phyloP scores from a whole-genome alignment of 2,329 filamentous ascomycete species.

The Xylaria multiplex region DNA sequence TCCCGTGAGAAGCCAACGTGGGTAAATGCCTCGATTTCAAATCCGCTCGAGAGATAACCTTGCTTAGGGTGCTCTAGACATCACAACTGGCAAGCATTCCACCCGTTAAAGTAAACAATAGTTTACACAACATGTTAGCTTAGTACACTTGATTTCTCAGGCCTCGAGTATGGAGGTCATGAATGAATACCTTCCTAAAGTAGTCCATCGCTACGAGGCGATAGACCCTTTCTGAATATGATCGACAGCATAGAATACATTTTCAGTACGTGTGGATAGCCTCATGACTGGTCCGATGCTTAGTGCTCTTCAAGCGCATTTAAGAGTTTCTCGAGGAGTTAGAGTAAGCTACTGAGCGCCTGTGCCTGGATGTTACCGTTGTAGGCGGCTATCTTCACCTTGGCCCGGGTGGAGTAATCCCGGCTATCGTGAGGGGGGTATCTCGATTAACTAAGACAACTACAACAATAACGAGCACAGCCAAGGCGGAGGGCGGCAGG shows the following conservation, averaged over 20 bases:
- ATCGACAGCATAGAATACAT: background rate
- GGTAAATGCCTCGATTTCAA: conserved; percentile 29
- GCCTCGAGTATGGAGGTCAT: background rate
- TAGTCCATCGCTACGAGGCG: background rate
- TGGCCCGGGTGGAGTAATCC: conserved; percentile 8
- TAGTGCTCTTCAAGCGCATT: background rate
- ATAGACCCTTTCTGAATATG: conserved; percentile 1
- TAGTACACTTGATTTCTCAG: conserved; percentile 7
- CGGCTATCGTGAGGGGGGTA: background rate
- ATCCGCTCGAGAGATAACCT: conserved; percentile 8
- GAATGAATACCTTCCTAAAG: conserved; percentile 27
- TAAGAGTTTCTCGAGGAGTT: background rate
- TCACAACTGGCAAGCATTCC: conserved; percentile 3
- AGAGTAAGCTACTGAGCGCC: background rate
- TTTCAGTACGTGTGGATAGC: background rate
- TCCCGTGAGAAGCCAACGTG: conserved; percentile 8
- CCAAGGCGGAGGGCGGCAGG: conserved; percentile 20
- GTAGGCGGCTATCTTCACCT: conserved; percentile 26
- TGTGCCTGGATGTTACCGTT: conserved; percentile 30
- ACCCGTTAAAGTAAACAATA: background rate
- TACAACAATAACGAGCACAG: conserved; percentile 20
- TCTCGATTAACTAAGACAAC: background rate
- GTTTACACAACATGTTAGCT: conserved; percentile 17
- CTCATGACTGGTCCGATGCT: background rate
- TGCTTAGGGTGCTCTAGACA: conserved; percentile 2